Conservation (phyloP, 257 asterid genomes). For the Solanum rostratum region DNA sequence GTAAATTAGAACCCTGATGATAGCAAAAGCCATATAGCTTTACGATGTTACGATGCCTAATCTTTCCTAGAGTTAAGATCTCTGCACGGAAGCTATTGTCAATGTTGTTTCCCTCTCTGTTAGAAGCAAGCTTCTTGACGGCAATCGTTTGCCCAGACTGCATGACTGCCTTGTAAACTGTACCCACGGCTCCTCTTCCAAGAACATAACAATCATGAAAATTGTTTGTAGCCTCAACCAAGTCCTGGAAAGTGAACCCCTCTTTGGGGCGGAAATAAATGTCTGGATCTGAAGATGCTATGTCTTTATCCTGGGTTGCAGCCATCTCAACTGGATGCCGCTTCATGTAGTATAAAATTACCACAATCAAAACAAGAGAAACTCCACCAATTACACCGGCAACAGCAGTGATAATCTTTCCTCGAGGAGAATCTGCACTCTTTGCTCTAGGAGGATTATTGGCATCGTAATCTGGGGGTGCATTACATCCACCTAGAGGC, state of each 20-base stretch:
- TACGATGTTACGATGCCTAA: conserved; percentile 93
- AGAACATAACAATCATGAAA: conserved; percentile 60
- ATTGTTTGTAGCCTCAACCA: conserved; percentile 79
- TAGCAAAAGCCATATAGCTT: conserved; percentile 83
- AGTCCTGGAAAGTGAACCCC: conserved; percentile 81
- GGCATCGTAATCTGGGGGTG: conserved; percentile 5
- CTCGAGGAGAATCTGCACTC: conserved; percentile 24
- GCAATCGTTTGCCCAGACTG: conserved; percentile 54
- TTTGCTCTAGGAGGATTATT: conserved; percentile 13
- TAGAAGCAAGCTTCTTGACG: conserved; percentile 72
- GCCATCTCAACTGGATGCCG: conserved; percentile 33
- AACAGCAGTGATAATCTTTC: conserved; percentile 49
- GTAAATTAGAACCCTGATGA: conserved; percentile 78
- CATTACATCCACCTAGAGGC: conserved; percentile 57
- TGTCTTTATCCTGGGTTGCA: conserved; percentile 30
- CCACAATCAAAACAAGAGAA: conserved; percentile 58
- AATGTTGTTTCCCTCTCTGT: conserved; percentile 60
- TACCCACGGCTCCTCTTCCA: conserved; percentile 87
- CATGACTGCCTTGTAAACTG: conserved; percentile 77
- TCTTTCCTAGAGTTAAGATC: conserved; percentile 73
- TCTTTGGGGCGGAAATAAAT: conserved; percentile 87
- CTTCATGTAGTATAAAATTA: conserved; percentile 59
- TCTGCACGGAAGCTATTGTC: conserved; percentile 77
- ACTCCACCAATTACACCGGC: conserved; percentile 73
- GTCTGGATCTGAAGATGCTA: conserved; percentile 40